Conservation (phyloP, 805 yeast genomes). For the Hanseniaspora osmophila region DNA sequence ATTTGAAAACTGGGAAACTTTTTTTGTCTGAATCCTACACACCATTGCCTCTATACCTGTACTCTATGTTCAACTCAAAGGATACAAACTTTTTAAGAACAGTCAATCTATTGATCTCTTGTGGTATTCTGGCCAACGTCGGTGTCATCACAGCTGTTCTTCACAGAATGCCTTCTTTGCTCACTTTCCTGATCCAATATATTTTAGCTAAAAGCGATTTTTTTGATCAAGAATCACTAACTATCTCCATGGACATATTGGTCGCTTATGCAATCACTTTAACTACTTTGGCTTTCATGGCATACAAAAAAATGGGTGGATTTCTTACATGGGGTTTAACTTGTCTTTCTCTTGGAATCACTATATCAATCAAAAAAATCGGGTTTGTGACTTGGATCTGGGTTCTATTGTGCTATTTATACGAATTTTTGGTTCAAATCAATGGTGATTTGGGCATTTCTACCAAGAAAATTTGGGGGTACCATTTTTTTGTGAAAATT, state of each 20-base stretch:
- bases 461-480: neutral
- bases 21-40: no score
- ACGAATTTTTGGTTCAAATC: neutral
- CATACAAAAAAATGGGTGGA: neutral
- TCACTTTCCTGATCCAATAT: neutral
- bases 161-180: neutral
- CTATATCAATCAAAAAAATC: neutral
- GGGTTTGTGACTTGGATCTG: neutral
- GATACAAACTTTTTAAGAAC: no score
- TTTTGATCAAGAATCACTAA: neutral
- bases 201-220: neutral
- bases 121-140: no score
- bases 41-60: no score
- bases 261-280: neutral
- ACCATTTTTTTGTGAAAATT: slow-evolving; percentile 4
- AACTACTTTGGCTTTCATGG: neutral
- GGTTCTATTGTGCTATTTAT: neutral
- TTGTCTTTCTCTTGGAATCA: neutral
- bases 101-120: no score
- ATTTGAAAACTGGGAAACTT: no score
- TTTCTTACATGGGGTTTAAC: neutral
- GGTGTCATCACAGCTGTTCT: neutral
- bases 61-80: no score
- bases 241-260: neutral
- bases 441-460: slow-evolving; percentile 2